These are phyloP conservation scores for Pythium coloratum DNA, from an alignment of 352 stramenopile species.

Conservation along the genomic window DNA sequence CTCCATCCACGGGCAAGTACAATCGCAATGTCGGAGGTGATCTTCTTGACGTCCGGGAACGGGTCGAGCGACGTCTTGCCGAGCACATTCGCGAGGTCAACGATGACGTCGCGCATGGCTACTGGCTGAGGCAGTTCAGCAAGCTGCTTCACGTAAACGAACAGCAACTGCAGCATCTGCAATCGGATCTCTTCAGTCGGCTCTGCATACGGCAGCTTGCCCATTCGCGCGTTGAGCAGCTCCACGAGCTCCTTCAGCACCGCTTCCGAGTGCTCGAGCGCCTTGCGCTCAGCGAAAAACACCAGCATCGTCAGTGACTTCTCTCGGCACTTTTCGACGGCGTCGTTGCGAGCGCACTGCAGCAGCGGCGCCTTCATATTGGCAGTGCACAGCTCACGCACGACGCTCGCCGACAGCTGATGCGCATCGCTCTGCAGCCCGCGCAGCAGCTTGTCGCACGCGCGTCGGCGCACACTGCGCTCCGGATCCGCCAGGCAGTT, in stretches of 20 bases:
- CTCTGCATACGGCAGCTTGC: slow-evolving; percentile 77
- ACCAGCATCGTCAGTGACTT: slow-evolving; percentile 59
- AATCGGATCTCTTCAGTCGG: slow-evolving; percentile 83
- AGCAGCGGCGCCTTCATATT: slow-evolving; percentile 57
- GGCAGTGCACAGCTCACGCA: slow-evolving; percentile 41
- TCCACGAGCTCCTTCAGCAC: slow-evolving; percentile 52
- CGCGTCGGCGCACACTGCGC: slow-evolving; percentile 66
- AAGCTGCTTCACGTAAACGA: slow-evolving; percentile 59
- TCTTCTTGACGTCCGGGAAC: slow-evolving; percentile 84
- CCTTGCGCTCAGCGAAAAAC: slow-evolving; percentile 51
- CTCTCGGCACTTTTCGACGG: slow-evolving; percentile 80
- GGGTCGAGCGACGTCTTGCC: slow-evolving; percentile 69
- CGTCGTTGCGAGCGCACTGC: slow-evolving; percentile 44
- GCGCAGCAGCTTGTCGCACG: slow-evolving; percentile 70
- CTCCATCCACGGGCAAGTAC: slow-evolving; percentile 54
- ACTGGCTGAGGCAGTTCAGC: slow-evolving; percentile 16
- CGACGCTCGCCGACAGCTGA: slow-evolving; percentile 32
- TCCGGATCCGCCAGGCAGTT: slow-evolving; percentile 79
- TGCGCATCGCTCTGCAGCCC: slow-evolving; percentile 46
- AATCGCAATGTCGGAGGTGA: slow-evolving; percentile 62
- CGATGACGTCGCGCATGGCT: slow-evolving; percentile 57
- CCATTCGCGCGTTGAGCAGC: slow-evolving; percentile 53
- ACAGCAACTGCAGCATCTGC: slow-evolving; percentile 59
- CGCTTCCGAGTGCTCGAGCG: slow-evolving; percentile 38
- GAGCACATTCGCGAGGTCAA: slow-evolving; percentile 66